Percentiles rank a stretch among this genome's conserved stretches.
Evolutionary conservation across 345 rosid genomes (phyloP).

Genomic region (Gossypium mustelinum): DNA sequence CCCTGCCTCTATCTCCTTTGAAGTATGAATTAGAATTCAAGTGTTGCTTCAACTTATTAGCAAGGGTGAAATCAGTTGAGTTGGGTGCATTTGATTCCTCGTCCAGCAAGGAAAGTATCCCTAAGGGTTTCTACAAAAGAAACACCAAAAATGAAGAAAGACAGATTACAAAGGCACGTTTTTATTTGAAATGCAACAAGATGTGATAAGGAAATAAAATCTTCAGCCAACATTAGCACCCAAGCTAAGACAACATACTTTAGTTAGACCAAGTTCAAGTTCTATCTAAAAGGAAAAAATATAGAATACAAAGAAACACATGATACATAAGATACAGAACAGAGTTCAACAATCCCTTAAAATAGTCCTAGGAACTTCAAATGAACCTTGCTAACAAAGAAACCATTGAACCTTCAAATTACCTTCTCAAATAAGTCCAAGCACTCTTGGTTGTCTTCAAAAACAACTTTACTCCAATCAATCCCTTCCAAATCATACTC

Average conservation of each 20-base stretch:
- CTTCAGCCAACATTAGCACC: neutral
- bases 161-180: neutral
- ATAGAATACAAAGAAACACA: slow-evolving; percentile 1
- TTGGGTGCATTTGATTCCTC: slow-evolving; percentile 85
- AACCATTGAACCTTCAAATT: slow-evolving; percentile 8
- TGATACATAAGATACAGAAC: neutral
- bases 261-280: neutral
- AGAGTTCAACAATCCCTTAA: neutral
- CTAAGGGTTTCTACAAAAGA: slow-evolving; percentile 76
- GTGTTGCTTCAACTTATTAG: slow-evolving; percentile 85
- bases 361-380: neutral
- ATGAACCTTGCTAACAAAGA: neutral
- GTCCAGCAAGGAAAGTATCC: slow-evolving; percentile 74
- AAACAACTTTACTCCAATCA: slow-evolving; percentile 87
- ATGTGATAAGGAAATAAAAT: slow-evolving; percentile 6
- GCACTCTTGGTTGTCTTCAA: slow-evolving; percentile 84
- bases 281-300: neutral
- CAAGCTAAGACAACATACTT: slow-evolving; percentile 1
- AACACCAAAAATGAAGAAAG: slow-evolving; percentile 8
- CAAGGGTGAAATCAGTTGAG: slow-evolving; percentile 85
- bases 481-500: slow-evolving; percentile 89
- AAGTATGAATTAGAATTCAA: slow-evolving; percentile 63
- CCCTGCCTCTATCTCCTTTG: slow-evolving; percentile 80
- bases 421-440: slow-evolving; percentile 91
- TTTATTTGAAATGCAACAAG: neutral